phyloP scores from a whole-genome alignment of 352 stramenopile genomes.

The Phytopythium litorale region DNA sequence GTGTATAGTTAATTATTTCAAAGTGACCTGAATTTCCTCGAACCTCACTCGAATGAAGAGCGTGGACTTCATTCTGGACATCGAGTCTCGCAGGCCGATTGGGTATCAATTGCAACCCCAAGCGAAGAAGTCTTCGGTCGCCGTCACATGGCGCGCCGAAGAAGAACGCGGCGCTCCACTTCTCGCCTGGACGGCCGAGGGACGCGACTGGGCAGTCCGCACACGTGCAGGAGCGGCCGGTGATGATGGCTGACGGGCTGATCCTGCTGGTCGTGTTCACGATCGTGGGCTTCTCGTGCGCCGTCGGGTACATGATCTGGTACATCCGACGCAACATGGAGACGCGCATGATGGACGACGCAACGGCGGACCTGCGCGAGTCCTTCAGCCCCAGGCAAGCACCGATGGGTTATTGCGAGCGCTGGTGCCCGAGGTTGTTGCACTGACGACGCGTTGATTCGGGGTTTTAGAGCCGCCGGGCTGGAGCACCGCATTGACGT shows the following conservation, averaged over 20 bases:
- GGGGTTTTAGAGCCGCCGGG: slow-evolving; percentile 8
- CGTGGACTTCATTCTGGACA: too few relatives aligned
- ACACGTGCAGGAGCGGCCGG: neutral
- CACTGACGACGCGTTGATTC: slow-evolving; percentile 4
- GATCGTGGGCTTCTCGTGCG: slow-evolving; percentile 27
- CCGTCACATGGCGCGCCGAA: too few relatives aligned
- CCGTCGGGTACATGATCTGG: slow-evolving; percentile 26
- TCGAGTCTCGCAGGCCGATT: too few relatives aligned
- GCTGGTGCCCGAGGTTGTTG: neutral
- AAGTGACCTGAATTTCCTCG: too few relatives aligned
- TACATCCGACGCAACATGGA: slow-evolving; percentile 18
- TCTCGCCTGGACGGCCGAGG: neutral
- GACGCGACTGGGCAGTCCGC: neutral
- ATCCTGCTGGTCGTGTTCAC: slow-evolving; percentile 35
- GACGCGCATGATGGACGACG: slow-evolving; percentile 5
- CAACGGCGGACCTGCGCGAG: slow-evolving; percentile 13
- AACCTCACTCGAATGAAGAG: too few relatives aligned
- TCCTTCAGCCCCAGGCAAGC: slow-evolving; percentile 25
- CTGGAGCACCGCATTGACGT: slow-evolving; percentile 46
- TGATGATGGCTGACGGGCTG: slow-evolving; percentile 10
- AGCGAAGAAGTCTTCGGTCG: too few relatives aligned
- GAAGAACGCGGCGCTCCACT: neutral
- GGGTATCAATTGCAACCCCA: too few relatives aligned
- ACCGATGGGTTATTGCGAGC: neutral
- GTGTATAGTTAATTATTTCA: too few relatives aligned